Evolutionary conservation across 345 rosid genomes (phyloP).

Genomic region (Angophora floribunda): DNA sequence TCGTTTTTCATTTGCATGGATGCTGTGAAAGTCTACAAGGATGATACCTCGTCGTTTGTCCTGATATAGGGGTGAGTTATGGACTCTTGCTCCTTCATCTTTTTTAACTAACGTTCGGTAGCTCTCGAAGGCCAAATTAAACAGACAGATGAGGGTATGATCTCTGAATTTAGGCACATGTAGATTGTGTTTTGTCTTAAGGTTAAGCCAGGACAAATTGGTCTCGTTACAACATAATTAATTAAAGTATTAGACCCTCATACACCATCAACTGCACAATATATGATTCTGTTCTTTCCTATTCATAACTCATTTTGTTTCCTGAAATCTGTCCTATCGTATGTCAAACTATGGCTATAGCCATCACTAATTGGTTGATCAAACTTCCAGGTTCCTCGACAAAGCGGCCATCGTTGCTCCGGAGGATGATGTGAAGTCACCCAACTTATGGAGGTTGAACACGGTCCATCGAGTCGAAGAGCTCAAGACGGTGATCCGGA

Average conservation of each 20-base stretch:
- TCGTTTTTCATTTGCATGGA: neutral
- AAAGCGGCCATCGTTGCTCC: slow-evolving; percentile 62
- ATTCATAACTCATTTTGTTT: too few species aligned
- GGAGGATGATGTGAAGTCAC: slow-evolving; percentile 38
- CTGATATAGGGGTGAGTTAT: neutral
- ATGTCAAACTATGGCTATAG: neutral
- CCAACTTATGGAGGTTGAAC: slow-evolving; percentile 61
- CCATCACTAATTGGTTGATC: neutral
- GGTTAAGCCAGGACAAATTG: neutral
- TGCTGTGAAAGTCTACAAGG: neutral
- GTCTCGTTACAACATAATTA: neutral
- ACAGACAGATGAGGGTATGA: neutral
- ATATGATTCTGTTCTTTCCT: neutral
- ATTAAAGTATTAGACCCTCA: neutral
- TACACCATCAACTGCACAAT: neutral
- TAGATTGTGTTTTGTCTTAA: neutral
- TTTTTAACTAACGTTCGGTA: neutral
- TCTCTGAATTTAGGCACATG: neutral
- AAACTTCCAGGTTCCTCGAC: slow-evolving; percentile 55
- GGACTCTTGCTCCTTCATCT: neutral
- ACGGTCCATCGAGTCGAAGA: slow-evolving; percentile 92
- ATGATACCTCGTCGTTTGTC: neutral
- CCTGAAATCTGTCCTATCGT: too few species aligned
- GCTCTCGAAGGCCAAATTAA: neutral
- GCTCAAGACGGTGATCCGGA: slow-evolving; percentile 61